Base-by-base conservation (phyloP, 768 basidiomycete genomes). In the Russula lepida region DNA sequence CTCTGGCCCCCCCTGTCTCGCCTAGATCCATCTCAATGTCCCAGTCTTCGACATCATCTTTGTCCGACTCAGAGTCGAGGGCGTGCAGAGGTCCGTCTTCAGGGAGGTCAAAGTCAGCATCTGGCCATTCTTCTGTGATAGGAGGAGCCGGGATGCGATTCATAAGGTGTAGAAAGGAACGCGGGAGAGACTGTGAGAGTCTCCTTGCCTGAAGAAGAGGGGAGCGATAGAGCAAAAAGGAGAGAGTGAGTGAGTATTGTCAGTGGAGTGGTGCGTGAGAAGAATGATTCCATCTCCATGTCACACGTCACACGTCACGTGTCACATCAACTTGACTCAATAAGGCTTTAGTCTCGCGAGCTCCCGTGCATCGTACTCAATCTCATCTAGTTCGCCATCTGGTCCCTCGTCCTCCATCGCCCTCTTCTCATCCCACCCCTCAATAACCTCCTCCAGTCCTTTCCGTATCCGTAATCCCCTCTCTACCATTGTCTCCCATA, bases 81-180 rank as follows among this genome's bases (percentile, higher is more conserved):
- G 85, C 73, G 66, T 85, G 82, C 54, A 89, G 80, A 52, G 82
- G 77, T 51, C 81, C 81, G 46, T 82, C 89, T 51, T 92, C 90
- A 57, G 87, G 85, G 23, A 92, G 76, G 71, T 91, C 90, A 70
- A 92, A 92, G 74, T 92, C 90, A 63, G 87, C 86, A 72, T 92
- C 90, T 47, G 82, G 79, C 89, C 90, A 92, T 76, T 91, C 88
- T 74, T 92, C 89, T 76, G 73, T 64, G 79, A 75, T 49, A 80
- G 25, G 74, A 13, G 84, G 85, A 6, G 85, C 81, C 39, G 81
- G 82, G 43, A 84, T 76, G 54, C 85, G 74, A 58, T 77, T 71
- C 86, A 89, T 89, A 56, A 35, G 28, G 27, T 6, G 28, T 9
- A 33, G 49, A 12, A 49, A 41, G 33, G 32, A 55, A 25, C 12